Conservation (phyloP, 768 basidiomycete species). For the Mycena filopes region DNA sequence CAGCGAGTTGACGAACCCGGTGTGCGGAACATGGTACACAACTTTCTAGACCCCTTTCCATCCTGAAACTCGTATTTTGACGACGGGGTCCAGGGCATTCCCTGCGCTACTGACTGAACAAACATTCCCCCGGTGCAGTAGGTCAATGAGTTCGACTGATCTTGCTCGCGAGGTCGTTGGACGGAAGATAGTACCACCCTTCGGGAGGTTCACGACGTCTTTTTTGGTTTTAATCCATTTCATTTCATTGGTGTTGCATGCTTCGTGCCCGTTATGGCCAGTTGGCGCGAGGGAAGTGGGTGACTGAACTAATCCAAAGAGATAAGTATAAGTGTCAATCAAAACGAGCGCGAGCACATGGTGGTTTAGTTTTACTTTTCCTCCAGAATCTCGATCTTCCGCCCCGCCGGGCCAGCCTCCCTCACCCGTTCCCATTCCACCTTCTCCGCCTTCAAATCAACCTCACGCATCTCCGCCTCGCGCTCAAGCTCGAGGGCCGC, state of each 20-base stretch:
- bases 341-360: too few relatives aligned
- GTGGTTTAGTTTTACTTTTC: too few relatives aligned
- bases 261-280: too few relatives aligned
- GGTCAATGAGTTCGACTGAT: not conserved
- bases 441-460: not conserved
- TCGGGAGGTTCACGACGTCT: not conserved
- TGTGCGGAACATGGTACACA: not conserved
- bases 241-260: too few relatives aligned
- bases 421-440: constrained; percentile 14
- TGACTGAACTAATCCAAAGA: too few relatives aligned
- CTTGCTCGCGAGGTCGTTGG: not conserved
- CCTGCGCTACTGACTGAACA: not conserved
- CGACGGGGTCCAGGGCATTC: not conserved
- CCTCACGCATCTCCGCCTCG: constrained; percentile 17
- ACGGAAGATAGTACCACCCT: constrained; percentile 2
- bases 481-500: constrained; percentile 22
- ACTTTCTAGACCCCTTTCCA: not conserved
- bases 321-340: too few relatives aligned
- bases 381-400: constrained; percentile 5
- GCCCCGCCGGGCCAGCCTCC: not conserved
- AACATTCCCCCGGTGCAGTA: not conserved
- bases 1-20: not conserved
- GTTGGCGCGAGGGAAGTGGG: too few relatives aligned
- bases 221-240: not conserved
- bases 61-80: not conserved